Percentiles rank a stretch among this genome's conserved stretches.
These are phyloP conservation scores for Candida verbasci DNA, from an alignment of 805 yeast species.

Conservation along the genomic window DNA sequence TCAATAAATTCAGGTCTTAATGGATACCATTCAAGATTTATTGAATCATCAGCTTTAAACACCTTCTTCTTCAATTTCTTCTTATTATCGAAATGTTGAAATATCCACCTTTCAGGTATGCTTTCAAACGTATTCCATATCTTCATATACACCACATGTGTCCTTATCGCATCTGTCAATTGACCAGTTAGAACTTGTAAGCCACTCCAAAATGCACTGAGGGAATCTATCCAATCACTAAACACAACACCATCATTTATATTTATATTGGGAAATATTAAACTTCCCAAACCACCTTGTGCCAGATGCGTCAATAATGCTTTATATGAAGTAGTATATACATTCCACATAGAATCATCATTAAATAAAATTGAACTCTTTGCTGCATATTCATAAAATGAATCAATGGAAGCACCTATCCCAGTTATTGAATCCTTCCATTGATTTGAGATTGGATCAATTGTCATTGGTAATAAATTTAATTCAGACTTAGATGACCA, in stretches of 20 bases:
- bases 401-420: constrained; percentile 87
- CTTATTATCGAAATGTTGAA: constrained; percentile 9
- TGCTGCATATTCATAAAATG: constrained; percentile 83
- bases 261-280: constrained; percentile 57
- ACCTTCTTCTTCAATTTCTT: constrained; percentile 4
- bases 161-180: constrained; percentile 54
- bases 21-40: constrained; percentile 85
- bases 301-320: constrained; percentile 48
- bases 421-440: constrained; percentile 68
- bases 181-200: constrained; percentile 77
- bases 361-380: constrained; percentile 68
- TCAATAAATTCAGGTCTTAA: constrained; percentile 89
- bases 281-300: constrained; percentile 22
- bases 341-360: constrained; percentile 61
- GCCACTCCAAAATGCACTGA: constrained; percentile 88
- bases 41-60: constrained; percentile 12
- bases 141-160: constrained; percentile 63
- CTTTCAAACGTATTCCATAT: constrained; percentile 77
- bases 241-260: constrained; percentile 45
- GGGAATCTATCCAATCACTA: constrained; percentile 76
- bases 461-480: constrained; percentile 73
- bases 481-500: constrained; percentile 65
- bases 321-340: constrained; percentile 45
- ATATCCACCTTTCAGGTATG: constrained; percentile 86
- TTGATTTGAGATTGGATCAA: constrained; percentile 52